Evolutionary conservation across 2,329 filamentous ascomycete species (phyloP).

Genomic region (Talaromyces albobiverticillius): DNA sequence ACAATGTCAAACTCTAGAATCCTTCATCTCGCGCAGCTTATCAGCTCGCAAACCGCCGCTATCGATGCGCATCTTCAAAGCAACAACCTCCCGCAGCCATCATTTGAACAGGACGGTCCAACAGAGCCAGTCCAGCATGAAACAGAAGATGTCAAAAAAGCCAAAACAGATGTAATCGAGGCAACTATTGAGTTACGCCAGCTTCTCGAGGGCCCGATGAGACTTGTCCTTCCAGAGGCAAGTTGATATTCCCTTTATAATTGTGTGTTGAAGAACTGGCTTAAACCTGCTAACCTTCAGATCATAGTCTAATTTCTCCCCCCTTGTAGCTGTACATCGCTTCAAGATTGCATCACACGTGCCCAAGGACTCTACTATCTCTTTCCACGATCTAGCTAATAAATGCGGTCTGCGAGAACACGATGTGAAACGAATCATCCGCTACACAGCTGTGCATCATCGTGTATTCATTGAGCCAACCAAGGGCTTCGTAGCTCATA

Average conservation of each 20-base stretch:
- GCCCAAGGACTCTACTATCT: neutral
- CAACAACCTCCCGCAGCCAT: conserved; percentile 11
- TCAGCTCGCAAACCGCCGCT: conserved; percentile 11
- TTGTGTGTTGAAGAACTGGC: no score
- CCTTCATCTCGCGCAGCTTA: conserved; percentile 11
- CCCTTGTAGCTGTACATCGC: conserved; percentile 14
- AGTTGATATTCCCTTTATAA: no score
- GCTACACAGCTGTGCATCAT: conserved; percentile 13
- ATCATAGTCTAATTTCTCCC: conserved; percentile 8
- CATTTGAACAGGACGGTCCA: conserved; percentile 11
- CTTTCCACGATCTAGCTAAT: conserved; percentile 10
- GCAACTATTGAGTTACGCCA: conserved; percentile 12
- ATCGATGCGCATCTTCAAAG: conserved; percentile 9
- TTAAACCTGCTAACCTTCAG: neutral
- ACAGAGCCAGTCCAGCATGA: conserved; percentile 8
- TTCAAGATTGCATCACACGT: conserved; percentile 13
- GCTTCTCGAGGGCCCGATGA: conserved; percentile 13
- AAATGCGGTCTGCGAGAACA: conserved; percentile 10
- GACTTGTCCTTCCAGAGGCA: conserved; percentile 12
- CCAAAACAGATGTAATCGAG: conserved; percentile 12
- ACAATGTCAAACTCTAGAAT: conserved; percentile 15
- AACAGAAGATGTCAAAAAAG: conserved; percentile 4
- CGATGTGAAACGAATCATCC: conserved; percentile 13
- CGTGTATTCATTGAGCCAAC: conserved; percentile 15
- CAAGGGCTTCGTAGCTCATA: conserved; percentile 15